Conservation (phyloP, 495 filamentous ascomycete species). For the Aspergillus sparsus region DNA sequence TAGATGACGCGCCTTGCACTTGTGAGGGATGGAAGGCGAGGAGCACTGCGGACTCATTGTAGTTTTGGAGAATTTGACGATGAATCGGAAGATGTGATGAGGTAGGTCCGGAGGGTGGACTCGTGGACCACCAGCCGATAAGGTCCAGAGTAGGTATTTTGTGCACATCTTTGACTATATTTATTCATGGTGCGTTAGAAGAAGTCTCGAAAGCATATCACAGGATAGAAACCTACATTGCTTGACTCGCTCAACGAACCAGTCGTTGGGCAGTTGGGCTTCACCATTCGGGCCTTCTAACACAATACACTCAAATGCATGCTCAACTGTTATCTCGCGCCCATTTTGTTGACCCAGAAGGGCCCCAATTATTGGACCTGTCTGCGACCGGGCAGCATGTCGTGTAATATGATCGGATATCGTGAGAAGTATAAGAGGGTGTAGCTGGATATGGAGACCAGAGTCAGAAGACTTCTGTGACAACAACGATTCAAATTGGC, state of each 20-base stretch:
- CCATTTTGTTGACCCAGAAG: slow-evolving; percentile 89
- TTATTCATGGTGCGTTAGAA: not conserved
- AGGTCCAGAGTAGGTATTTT: slow-evolving; percentile 79
- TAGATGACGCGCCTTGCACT: slow-evolving; percentile 44
- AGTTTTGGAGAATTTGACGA: slow-evolving; percentile 65
- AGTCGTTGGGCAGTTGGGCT: slow-evolving; percentile 59
- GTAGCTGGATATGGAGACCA: slow-evolving; percentile 79
- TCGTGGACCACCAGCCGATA: slow-evolving; percentile 92
- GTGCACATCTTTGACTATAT: slow-evolving; percentile 82
- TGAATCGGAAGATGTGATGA: slow-evolving; percentile 70
- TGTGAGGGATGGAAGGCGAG: slow-evolving; percentile 78
- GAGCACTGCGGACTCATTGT: slow-evolving; percentile 86
- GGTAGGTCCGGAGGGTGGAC: slow-evolving; percentile 70
- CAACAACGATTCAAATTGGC: slow-evolving; percentile 52
- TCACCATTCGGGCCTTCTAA: slow-evolving; percentile 45
- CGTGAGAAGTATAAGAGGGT: slow-evolving; percentile 91
- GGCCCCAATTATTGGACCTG: slow-evolving; percentile 79
- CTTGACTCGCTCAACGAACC: slow-evolving; percentile 78
- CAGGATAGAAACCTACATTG: slow-evolving; percentile 62
- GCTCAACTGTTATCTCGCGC: slow-evolving; percentile 84
- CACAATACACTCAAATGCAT: slow-evolving; percentile 81
- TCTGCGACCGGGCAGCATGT: slow-evolving; percentile 72
- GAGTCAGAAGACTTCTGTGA: slow-evolving; percentile 72
- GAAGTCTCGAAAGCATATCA: not conserved
- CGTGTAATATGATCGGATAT: slow-evolving; percentile 96